A percentile compares a stretch with the other conserved stretches of the same genome.
These are phyloP conservation scores for Pneumocystis murina DNA, from an alignment of 1,139 yeast genomes.

Conservation along the genomic window DNA sequence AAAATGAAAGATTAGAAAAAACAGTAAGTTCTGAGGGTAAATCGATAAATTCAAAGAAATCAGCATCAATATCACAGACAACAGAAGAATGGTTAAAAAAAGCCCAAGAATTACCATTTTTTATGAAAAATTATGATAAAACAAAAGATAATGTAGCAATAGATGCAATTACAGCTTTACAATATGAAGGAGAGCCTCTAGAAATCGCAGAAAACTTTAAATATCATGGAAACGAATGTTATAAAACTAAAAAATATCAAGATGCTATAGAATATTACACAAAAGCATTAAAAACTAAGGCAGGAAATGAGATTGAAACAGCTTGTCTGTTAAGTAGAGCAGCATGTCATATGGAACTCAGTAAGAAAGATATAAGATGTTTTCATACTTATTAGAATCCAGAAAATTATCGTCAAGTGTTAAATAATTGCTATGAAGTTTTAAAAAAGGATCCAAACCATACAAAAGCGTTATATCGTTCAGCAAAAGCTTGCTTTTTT, in stretches of 20 bases:
- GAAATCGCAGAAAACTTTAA: slow-evolving; percentile 84
- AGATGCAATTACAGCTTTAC: slow-evolving; percentile 82
- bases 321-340: slow-evolving; percentile 67
- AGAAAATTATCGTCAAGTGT: slow-evolving; percentile 65
- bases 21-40: no score
- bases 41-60: no score
- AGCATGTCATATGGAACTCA: slow-evolving; percentile 74
- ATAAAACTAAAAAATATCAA: slow-evolving; percentile 49
- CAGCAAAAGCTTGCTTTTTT: slow-evolving; percentile 64
- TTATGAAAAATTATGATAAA: slow-evolving; percentile 63
- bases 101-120: slow-evolving; percentile 50
- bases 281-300: slow-evolving; percentile 60
- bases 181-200: slow-evolving; percentile 89
- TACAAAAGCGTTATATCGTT: slow-evolving; percentile 71
- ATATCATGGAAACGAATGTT: slow-evolving; percentile 83
- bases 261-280: slow-evolving; percentile 68
- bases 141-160: slow-evolving; percentile 61
- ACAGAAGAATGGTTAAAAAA: background rate
- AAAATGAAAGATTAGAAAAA: no score
- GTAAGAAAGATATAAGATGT: background rate
- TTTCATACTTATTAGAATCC: slow-evolving; percentile 13
- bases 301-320: slow-evolving; percentile 24
- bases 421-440: slow-evolving; percentile 72
- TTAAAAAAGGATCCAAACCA: slow-evolving; percentile 50
- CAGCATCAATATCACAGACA: background rate